These are phyloP conservation scores for Heterobasidion parviporum DNA, from an alignment of 1,284 basidiomycete species.

Conservation along the genomic window DNA sequence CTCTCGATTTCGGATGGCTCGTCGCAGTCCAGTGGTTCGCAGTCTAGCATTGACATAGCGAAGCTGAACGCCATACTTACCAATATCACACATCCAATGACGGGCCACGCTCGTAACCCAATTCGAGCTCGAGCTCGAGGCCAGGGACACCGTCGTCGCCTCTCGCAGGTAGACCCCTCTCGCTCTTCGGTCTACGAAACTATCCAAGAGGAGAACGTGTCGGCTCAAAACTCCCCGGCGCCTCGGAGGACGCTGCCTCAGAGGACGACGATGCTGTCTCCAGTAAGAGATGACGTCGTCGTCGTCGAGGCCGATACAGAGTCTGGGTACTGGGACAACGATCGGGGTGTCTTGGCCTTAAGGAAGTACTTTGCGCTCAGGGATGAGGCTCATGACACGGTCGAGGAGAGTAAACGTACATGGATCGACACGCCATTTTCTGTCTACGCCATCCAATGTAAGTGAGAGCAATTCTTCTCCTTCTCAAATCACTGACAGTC, in stretches of 20 bases:
- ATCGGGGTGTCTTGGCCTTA: conserved; percentile 49
- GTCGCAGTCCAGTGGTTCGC: conserved; percentile 57
- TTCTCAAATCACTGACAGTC: too few relatives aligned
- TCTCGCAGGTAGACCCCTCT: conserved; percentile 40
- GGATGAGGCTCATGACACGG: conserved; percentile 59
- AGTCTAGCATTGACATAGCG: conserved; percentile 66
- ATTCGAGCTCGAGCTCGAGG: conserved; percentile 47
- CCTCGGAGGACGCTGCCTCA: conserved; percentile 16
- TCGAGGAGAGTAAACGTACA: conserved; percentile 53
- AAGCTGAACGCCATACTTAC: conserved; percentile 50
- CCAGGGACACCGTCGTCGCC: conserved; percentile 59
- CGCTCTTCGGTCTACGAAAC: conserved; percentile 69
- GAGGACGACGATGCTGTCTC: conserved; percentile 4
- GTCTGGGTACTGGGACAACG: conserved; percentile 55
- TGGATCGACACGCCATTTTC: conserved; percentile 74
- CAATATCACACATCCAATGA: conserved; percentile 28
- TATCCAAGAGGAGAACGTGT: conserved; percentile 60
- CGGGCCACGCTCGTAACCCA: conserved; percentile 26
- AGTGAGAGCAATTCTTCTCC: conserved; percentile 21
- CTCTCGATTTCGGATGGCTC: conserved; percentile 58
- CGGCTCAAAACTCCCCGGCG: conserved; percentile 27
- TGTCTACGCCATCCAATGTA: conserved; percentile 62
- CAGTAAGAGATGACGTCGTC: conserved; percentile 33
- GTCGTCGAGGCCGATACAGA: conserved; percentile 47
- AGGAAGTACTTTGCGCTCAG: conserved; percentile 61